Base-by-base conservation (phyloP, 441 rosid genomes). In the Brassica balearica region DNA sequence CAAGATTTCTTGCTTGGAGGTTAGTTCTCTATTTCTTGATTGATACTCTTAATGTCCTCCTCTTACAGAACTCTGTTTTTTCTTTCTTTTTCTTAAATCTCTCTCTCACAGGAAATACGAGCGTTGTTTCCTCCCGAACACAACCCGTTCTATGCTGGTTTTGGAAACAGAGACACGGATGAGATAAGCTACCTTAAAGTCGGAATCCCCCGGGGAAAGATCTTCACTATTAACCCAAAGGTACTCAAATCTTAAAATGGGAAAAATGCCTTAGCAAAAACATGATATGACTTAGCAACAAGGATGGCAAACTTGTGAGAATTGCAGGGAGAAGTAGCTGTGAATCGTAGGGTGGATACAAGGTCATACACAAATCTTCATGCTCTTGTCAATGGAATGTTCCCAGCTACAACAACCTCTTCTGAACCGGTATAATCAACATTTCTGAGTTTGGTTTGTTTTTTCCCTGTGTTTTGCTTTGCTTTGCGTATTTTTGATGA, bases 1-100 rank as follows among this genome's bases (percentile, higher is more conserved):
- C 93, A 96, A 96, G 92, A 96, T 96, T 4, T 86, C 90, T 20
- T 96, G 99, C 90, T 91, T 96, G 77, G 98, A 92, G 99, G 99
- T 96, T 75, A 75, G 95, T 86, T 62, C 65, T 74, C 8, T 64
- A 27, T 59, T 27, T 58, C 32, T 63, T 53, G 65, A 63, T 12
- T 53, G 65, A 63, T 12, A 61, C 73, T 75, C 61, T 59, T 48
- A 4, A 32, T 6, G 64, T 1, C 61, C 3, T 61, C 65, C 12
- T 61, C 73, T 8, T 59, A 65, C 59, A 17, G 17, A 65, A 43
- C 62, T 51, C 77, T 11, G 3, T 32, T 53, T 55, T 58, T 20
- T 10, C 2, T 38, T 58, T 15, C 65, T 69, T 25, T 25, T 3
- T 25, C 27, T 25, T 8, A 9, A 15, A 55, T 53, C 46, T 62